phyloP scores from a whole-genome alignment of 805 yeast genomes.

The Saccharomycopsis synnaedendra region DNA sequence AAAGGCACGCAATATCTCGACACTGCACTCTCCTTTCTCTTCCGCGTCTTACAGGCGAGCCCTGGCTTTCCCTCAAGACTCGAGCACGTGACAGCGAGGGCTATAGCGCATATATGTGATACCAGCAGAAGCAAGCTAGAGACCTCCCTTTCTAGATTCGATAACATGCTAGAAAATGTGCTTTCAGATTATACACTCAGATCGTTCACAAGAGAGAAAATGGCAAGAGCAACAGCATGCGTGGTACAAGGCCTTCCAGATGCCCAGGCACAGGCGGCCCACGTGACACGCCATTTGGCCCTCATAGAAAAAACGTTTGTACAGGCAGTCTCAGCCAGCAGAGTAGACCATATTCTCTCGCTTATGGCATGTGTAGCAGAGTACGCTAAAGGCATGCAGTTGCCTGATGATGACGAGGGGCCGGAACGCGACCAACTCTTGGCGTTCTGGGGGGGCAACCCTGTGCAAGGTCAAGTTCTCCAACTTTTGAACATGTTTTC shows the following conservation, averaged over 20 bases:
- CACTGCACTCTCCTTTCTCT: no score
- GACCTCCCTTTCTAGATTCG: conserved; percentile 36
- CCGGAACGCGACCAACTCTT: conserved; percentile 20
- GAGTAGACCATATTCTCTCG: no score
- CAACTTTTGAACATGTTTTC: conserved; percentile 5
- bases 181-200: conserved; percentile 29
- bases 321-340: no score
- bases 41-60: no score
- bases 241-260: conserved; percentile 44
- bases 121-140: conserved; percentile 34
- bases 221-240: conserved; percentile 51
- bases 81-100: conserved; percentile 18
- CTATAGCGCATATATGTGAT: conserved; percentile 49
- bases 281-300: neutral
- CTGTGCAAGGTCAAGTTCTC: conserved; percentile 34
- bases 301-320: no score
- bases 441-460: conserved; percentile 40
- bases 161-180: conserved; percentile 36
- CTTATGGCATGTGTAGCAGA: conserved; percentile 54
- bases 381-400: conserved; percentile 56
- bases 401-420: conserved; percentile 38
- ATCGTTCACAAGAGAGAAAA: conserved; percentile 41
- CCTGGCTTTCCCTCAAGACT: neutral
- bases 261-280: conserved; percentile 24
- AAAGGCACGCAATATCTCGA: no score